Evolutionary conservation across 2,329 filamentous ascomycete species (phyloP), one percentile per base, ranked within the genome.

Genomic region (Coniella lustricola): DNA sequence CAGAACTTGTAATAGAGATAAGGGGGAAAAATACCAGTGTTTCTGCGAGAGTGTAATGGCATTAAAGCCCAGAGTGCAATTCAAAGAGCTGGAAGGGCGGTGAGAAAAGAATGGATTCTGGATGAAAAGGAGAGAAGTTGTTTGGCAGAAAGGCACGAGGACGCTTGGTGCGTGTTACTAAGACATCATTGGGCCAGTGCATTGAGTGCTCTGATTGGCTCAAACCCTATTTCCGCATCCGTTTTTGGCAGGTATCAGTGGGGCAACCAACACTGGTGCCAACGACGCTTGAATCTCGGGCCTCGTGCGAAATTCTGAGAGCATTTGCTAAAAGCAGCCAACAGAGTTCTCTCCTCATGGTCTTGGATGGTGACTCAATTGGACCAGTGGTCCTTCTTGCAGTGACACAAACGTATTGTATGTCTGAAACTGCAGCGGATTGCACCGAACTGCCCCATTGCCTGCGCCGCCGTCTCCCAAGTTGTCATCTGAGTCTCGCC

Each of bases 381-480:
- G 49, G 31, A 51, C 46, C 41, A 49, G 29, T n/a, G 49, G 49
- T 3, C 49, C 49, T 5, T 46, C 8, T 20, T 46, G 36, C 37
- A 49, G 22, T 9, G 41, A 42, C 21, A 49, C 49, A 37, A 49
- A 49, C 13, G 42, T 31, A 34, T 51, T 46, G 9, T 49, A 49
- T 9, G 46, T 51, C 42, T 51, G 49, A 9, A 34, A 51, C 33
- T 51, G 49, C 41, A 49, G 41, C n/a, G 22, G 29, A n/a, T 49
- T 49, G 2, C 25, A 46, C 7, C 49, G 40, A 12, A 46, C 49
- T 12, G 25, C 22, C 17, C 38, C 31, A 2, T 36, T 42, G 5
- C 35, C 21, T 3, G 48, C 31, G 8, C 18, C 25, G 7, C 43
- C 43, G 18, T 36, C 43, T 2, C 43, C 48, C 10, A 46, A 33